These are phyloP conservation scores for Nakaseomyces uthaithaninus DNA, from an alignment of 1,139 yeast genomes.

Conservation along the genomic window DNA sequence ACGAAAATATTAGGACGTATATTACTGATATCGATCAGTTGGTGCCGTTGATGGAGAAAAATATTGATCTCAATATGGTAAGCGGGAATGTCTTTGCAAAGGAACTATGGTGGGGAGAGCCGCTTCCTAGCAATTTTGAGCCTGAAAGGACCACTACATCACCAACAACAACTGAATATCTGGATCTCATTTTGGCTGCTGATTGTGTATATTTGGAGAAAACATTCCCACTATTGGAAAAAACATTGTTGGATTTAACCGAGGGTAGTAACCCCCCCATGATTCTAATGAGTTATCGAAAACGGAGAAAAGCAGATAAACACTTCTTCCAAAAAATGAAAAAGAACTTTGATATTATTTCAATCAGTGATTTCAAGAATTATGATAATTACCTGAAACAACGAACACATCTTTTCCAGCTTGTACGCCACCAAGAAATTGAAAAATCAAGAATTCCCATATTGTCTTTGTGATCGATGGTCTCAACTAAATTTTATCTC, in stretches of 20 bases:
- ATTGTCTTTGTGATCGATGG: neutral
- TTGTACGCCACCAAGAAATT: constrained; percentile 31
- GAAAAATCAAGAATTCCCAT: too few relatives aligned
- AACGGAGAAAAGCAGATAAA: constrained; percentile 47
- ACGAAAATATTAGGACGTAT: constrained; percentile 33
- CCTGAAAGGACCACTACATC: constrained; percentile 14
- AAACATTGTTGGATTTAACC: constrained; percentile 41
- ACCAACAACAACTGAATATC: constrained; percentile 14
- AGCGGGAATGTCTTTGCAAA: constrained; percentile 35
- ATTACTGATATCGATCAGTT: constrained; percentile 39
- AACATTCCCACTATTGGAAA: constrained; percentile 44
- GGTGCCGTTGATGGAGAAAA: constrained; percentile 40
- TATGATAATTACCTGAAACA: constrained; percentile 32
- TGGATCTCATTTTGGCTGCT: constrained; percentile 46
- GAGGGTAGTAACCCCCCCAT: constrained; percentile 32
- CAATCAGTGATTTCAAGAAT: constrained; percentile 35
- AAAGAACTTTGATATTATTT: constrained; percentile 34
- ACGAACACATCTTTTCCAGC: constrained; percentile 38
- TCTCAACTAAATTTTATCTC: too few relatives aligned
- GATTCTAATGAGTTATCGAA: constrained; percentile 43
- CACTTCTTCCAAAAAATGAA: constrained; percentile 39
- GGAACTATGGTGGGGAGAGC: constrained; percentile 44
- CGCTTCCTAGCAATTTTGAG: constrained; percentile 32
- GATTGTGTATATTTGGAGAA: constrained; percentile 49
- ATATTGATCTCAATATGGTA: constrained; percentile 37